These are phyloP conservation scores for Monascus ruber DNA, from an alignment of 2,329 filamentous ascomycete species.

Conservation along the genomic window DNA sequence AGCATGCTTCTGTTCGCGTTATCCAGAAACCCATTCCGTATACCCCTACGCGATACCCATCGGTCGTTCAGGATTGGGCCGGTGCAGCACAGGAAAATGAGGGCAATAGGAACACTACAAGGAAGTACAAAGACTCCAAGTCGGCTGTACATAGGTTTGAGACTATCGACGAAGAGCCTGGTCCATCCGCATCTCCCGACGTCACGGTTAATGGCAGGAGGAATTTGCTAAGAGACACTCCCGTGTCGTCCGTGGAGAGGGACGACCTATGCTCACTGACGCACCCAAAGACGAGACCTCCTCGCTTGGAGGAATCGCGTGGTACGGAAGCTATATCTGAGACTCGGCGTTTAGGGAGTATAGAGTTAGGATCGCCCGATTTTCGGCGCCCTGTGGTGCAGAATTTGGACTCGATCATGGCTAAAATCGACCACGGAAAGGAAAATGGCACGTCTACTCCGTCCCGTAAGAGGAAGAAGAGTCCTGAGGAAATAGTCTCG, in stretches of 20 bases:
- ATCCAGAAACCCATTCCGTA: constrained; percentile 18
- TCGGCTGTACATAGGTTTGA: constrained; percentile 5
- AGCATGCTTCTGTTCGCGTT: constrained; percentile 23
- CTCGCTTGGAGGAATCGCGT: too few relatives aligned
- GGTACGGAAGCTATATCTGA: too few relatives aligned
- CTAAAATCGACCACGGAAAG: not conserved
- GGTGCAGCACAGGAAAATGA: constrained; percentile 12
- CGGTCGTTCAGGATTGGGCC: constrained; percentile 26
- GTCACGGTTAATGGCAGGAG: not conserved
- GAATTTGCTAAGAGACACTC: not conserved
- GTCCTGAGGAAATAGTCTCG: constrained; percentile 7
- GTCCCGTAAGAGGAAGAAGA: constrained; percentile 18
- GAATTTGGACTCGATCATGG: not conserved
- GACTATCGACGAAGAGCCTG: constrained; percentile 6
- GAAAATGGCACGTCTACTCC: not conserved
- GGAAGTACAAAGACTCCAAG: constrained; percentile 4
- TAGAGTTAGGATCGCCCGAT: constrained; percentile 1
- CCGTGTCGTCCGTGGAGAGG: not conserved
- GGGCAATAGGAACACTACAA: constrained; percentile 4
- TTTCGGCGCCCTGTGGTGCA: constrained; percentile 8
- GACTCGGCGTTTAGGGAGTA: too few relatives aligned
- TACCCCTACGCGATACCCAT: constrained; percentile 18
- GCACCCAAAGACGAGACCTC: not conserved
- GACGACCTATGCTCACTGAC: not conserved
- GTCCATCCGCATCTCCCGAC: not conserved